Conservation (phyloP, 495 filamentous ascomycete species). For the Staphylotrichum longicolle region DNA sequence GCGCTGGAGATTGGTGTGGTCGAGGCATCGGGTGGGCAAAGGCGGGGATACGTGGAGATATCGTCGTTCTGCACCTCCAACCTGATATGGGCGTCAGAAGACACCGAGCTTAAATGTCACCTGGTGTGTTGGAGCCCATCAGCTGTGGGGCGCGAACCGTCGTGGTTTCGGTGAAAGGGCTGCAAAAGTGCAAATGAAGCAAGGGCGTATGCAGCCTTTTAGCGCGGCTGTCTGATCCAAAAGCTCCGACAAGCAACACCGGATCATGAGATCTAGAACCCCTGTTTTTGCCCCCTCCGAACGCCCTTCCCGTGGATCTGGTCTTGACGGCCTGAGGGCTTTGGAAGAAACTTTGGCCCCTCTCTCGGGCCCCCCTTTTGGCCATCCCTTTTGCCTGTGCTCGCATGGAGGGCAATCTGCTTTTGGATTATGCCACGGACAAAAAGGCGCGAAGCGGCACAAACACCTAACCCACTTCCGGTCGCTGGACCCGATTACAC, state of each 20-base stretch:
- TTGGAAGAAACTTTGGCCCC: too few species aligned
- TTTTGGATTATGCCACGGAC: neutral
- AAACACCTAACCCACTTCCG: too few species aligned
- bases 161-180: neutral
- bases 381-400: too few species aligned
- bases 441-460: too few species aligned
- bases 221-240: neutral
- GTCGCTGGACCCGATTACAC: too few species aligned
- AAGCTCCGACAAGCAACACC: too few species aligned
- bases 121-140: neutral
- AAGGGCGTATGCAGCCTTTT: conserved; percentile 3
- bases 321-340: too few species aligned
- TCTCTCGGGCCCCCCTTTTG: too few species aligned
- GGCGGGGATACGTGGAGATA: neutral
- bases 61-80: neutral
- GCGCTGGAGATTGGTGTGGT: neutral
- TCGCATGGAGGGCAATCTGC: neutral
- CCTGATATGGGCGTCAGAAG: neutral
- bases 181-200: neutral
- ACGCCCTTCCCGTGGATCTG: too few species aligned
- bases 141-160: neutral
- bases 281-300: too few species aligned
- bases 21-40: neutral
- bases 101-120: neutral
- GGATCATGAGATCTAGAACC: too few species aligned